These are phyloP conservation scores for Sclerospora graminicola DNA, from an alignment of 352 stramenopile species.

Conservation along the genomic window DNA sequence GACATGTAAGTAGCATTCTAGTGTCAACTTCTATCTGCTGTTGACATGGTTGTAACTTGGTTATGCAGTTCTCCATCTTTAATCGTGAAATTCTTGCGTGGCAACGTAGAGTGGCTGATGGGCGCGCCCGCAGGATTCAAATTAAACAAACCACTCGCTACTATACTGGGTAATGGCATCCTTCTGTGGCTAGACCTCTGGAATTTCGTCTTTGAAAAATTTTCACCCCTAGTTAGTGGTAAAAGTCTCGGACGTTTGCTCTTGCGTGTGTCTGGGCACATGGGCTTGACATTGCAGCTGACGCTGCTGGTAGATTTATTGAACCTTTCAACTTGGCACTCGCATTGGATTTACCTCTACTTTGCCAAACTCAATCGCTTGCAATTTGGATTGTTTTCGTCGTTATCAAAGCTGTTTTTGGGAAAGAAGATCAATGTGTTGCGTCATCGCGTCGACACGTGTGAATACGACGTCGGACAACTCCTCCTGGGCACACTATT, in stretches of 20 bases:
- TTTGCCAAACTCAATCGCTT: constrained; percentile 81
- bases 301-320: constrained; percentile 64
- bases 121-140: constrained; percentile 70
- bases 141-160: constrained; percentile 84
- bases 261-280: constrained; percentile 11
- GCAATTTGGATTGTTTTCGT: constrained; percentile 74
- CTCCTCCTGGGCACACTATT: constrained; percentile 89
- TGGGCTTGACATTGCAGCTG: constrained; percentile 66
- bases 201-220: constrained; percentile 40
- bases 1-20: constrained; percentile 7
- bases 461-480: constrained; percentile 86
- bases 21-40: background rate
- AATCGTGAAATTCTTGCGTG: constrained; percentile 36
- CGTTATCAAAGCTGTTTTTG: constrained; percentile 88
- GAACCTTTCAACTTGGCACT: constrained; percentile 74
- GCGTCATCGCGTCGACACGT: constrained; percentile 87
- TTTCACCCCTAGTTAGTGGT: constrained; percentile 1
- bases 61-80: constrained; percentile 15
- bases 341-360: constrained; percentile 75
- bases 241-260: constrained; percentile 2
- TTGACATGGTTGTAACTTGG: background rate
- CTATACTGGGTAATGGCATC: constrained; percentile 79
- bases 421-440: constrained; percentile 93
- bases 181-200: constrained; percentile 71
- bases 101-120: constrained; percentile 69